Evolutionary conservation across 768 basidiomycete species (phyloP).

Genomic region (Termitomyces sp.): DNA sequence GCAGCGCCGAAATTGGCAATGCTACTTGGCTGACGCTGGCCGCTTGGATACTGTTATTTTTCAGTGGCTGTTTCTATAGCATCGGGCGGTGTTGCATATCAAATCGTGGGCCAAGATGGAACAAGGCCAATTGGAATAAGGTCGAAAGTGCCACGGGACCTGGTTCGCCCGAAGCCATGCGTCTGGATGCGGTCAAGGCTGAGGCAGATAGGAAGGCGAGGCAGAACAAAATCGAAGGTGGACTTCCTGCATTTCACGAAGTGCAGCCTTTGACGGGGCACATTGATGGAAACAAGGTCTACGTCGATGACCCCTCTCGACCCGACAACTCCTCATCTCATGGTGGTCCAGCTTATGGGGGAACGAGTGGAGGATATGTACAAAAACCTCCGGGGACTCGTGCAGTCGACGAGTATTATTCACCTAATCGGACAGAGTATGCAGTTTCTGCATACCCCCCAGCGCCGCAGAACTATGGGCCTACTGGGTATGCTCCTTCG

Average conservation of each 20-base stretch:
- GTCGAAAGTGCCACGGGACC: conserved; percentile 25
- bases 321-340: conserved; percentile 19
- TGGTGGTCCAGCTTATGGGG: conserved; percentile 24
- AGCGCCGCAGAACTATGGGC: conserved; percentile 37
- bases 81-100: conserved; percentile 82
- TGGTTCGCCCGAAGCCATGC: conserved; percentile 57
- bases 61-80: conserved; percentile 85
- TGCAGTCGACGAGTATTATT: conserved; percentile 74
- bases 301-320: conserved; percentile 43
- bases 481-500: conserved; percentile 9
- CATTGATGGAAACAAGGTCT: conserved; percentile 50
- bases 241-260: conserved; percentile 73
- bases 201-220: conserved; percentile 79
- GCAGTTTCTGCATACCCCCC: conserved; percentile 32
- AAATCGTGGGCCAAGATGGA: conserved; percentile 36
- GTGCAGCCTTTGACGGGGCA: conserved; percentile 63
- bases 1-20: conserved; percentile 75
- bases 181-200: conserved; percentile 80
- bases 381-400: conserved; percentile 60
- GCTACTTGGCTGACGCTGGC: conserved; percentile 90
- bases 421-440: conserved; percentile 24
- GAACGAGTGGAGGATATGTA: conserved; percentile 53
- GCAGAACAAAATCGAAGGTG: conserved; percentile 52
- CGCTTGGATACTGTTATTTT: conserved; percentile 82
- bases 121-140: conserved; percentile 33